Evolutionary conservation across 371 early-diverging fungal genomes (phyloP).

Genomic region (Apophysomyces ossiformis): DNA sequence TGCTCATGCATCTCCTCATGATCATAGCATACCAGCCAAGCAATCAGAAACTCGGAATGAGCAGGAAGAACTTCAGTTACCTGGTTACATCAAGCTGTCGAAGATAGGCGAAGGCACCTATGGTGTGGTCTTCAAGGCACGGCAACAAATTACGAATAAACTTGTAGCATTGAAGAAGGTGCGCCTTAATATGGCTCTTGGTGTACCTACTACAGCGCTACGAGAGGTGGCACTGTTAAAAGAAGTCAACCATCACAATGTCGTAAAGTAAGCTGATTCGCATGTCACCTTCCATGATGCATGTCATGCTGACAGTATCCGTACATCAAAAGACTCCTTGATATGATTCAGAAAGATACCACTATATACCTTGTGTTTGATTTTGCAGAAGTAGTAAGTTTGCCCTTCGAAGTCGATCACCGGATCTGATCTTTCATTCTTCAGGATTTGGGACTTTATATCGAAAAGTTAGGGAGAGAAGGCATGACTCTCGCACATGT

Average conservation of each 20-base stretch:
- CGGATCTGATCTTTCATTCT: background rate
- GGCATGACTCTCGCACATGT: conserved; percentile 65
- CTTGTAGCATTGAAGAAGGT: conserved; percentile 96
- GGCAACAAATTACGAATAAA: conserved; percentile 69
- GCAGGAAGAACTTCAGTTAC: conserved; percentile 2
- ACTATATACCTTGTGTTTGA: conserved; percentile 97
- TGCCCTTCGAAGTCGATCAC: background rate
- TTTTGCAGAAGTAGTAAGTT: conserved; percentile 75
- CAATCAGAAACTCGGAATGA: background rate
- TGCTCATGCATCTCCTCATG: background rate
- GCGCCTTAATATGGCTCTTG: conserved; percentile 89
- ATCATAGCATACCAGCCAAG: conserved; percentile 1
- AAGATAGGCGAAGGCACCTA: conserved; percentile 98
- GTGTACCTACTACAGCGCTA: conserved; percentile 93
- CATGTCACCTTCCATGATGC: background rate
- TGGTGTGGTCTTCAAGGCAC: conserved; percentile 96
- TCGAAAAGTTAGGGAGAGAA: conserved; percentile 69
- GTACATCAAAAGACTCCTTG: conserved; percentile 67
- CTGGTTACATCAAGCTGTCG: conserved; percentile 76
- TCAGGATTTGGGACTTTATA: conserved; percentile 90
- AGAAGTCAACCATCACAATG: conserved; percentile 89
- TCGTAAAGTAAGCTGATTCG: conserved; percentile 70
- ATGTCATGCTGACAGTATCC: conserved; percentile 4
- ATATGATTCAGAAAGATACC: conserved; percentile 87
- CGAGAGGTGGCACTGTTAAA: conserved; percentile 96